Base-by-base conservation (phyloP, 2,329 filamentous ascomycete species). In the Huntiella moniliformis region DNA sequence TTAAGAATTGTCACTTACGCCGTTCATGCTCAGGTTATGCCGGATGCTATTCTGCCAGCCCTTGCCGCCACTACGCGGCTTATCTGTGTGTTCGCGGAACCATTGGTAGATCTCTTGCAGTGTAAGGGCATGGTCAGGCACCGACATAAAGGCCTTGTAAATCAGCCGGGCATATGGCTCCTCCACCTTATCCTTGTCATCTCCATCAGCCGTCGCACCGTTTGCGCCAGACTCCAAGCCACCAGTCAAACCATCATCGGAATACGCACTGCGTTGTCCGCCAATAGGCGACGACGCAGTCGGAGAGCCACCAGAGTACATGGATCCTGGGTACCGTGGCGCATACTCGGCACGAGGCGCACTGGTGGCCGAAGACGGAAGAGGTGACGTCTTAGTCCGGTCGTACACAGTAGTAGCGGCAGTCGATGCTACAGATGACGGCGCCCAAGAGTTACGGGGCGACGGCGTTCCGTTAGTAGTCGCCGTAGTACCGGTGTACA, bases 41-140 rank as follows among this genome's bases (percentile, higher is more conserved):
- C 88, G 75, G 52, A 96, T 92, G 58, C 84, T 93, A 61, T 95
- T 96, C 62, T 88, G 82, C 88, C 88, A 96, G 7, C 87, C 88
- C 54, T 77, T 80, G 10, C 61, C 64, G 5, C 67, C 68, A 39
- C 70, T 69, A 56, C 86, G 91, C 3, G 85, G 74, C 60, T 91
- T 94, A 53, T 74, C 71, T 2, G 86, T 94, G 56, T 94, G 79
- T 22, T 78, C 70, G 37, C 73, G 67, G 56, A 96, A 93, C 86
- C 88, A 96, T 48, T 79, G 70, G 61, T 96, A 96, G 48, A 96
- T 82, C 45, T 92, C 79, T 53, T 86, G 78, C 10, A 96, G 67
- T 2, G 80, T 74, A 74, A 95, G 81, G 16, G 74, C 76, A 51
- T 80, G 70, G 4, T 67, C 65, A 0, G 76, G 72, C 0, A 70